These are phyloP conservation scores for Lolium rigidum DNA, from an alignment of 176 grass and related monocot genomes.

Conservation along the genomic window DNA sequence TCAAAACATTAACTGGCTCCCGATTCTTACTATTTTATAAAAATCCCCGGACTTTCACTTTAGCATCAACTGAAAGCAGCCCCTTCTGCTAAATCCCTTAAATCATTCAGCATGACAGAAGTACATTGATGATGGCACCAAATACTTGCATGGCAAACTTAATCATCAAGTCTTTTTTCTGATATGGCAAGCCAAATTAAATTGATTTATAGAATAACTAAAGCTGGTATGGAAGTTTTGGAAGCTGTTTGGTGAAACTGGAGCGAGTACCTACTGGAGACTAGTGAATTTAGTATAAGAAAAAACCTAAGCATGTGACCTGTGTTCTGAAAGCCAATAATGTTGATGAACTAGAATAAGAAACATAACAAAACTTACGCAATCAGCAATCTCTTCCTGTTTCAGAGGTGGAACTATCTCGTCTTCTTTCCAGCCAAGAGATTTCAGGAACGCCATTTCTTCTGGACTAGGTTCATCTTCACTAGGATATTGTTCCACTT, in stretches of 20 bases:
- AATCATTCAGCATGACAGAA: constrained; percentile 14
- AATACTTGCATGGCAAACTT: constrained; percentile 24
- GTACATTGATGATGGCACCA: neutral
- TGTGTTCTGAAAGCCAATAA: neutral
- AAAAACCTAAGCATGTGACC: neutral
- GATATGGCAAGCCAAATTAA: constrained; percentile 22
- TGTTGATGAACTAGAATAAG: neutral
- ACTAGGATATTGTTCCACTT: constrained; percentile 40
- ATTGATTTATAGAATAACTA: neutral
- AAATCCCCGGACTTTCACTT: neutral
- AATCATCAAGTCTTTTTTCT: constrained; percentile 20
- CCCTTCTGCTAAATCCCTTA: neutral
- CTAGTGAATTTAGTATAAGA: neutral
- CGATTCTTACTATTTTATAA: neutral
- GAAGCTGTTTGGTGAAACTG: neutral
- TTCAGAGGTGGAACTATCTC: constrained; percentile 61
- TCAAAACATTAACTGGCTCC: neutral
- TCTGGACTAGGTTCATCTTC: constrained; percentile 57
- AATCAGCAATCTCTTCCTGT: constrained; percentile 77
- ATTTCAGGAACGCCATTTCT: constrained; percentile 69
- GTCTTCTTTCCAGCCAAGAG: constrained; percentile 78
- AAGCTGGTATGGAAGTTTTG: neutral
- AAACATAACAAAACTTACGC: constrained; percentile 49
- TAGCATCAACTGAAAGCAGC: neutral
- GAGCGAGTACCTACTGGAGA: neutral